Conservation (phyloP, 2,329 filamentous ascomycete genomes). For the Fusarium duplospermum region DNA sequence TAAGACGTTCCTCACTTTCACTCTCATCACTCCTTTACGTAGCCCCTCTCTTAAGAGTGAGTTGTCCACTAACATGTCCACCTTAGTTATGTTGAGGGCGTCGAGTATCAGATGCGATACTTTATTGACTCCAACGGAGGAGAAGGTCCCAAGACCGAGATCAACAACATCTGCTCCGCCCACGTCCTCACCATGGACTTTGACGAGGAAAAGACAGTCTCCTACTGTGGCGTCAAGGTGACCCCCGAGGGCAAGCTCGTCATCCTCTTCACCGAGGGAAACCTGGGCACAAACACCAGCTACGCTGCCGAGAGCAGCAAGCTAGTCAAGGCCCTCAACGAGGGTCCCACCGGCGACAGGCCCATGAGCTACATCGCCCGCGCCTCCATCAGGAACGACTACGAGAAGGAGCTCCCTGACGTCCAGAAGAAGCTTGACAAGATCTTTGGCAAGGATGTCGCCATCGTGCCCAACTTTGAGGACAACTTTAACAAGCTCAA, state of each 20-base stretch:
- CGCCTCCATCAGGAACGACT: conserved; percentile 55
- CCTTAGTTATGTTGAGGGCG: conserved; percentile 59
- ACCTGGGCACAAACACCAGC: conserved; percentile 60
- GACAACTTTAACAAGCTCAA: conserved; percentile 55
- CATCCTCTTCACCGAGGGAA: conserved; percentile 58
- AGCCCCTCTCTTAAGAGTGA: too few species aligned
- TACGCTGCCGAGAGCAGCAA: conserved; percentile 51
- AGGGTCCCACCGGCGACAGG: conserved; percentile 49
- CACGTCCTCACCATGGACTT: conserved; percentile 61
- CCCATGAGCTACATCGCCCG: conserved; percentile 58
- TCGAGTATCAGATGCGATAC: conserved; percentile 54
- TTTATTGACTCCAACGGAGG: conserved; percentile 53
- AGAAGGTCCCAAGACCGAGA: conserved; percentile 53
- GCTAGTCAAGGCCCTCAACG: conserved; percentile 59
- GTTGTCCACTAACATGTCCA: neutral
- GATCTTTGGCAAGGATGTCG: conserved; percentile 55
- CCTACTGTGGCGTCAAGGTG: conserved; percentile 59
- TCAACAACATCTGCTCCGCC: conserved; percentile 59
- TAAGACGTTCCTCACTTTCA: conserved; percentile 42
- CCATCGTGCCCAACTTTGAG: conserved; percentile 61
- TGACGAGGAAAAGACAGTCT: conserved; percentile 55
- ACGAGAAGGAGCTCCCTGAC: conserved; percentile 54
- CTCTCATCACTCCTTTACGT: neutral
- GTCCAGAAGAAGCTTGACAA: conserved; percentile 53
- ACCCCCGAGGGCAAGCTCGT: conserved; percentile 56